phyloP scores from a whole-genome alignment of 169 alveolate species.

The Plasmodium falciparum region DNA sequence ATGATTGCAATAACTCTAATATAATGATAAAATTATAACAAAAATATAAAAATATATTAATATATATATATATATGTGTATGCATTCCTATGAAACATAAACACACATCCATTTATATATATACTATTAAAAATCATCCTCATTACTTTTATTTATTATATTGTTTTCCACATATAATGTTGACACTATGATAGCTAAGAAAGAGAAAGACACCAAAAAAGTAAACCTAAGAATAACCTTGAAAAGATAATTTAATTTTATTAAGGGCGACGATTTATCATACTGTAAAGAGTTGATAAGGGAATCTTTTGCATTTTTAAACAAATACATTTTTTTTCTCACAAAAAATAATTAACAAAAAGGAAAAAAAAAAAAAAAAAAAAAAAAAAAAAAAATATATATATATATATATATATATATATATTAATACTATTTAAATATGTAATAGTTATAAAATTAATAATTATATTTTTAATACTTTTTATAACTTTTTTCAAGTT shows the following conservation, averaged over 20 bases:
- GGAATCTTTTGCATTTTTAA: constrained; percentile 69
- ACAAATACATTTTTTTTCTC: constrained; percentile 37
- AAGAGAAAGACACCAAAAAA: constrained; percentile 13
- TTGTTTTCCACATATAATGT: constrained; percentile 11
- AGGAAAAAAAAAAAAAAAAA: constrained; percentile 3
- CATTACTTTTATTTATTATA: constrained; percentile 33
- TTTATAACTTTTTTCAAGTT: too few species aligned
- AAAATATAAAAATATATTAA: too few species aligned
- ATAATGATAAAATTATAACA: background rate
- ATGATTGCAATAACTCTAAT: constrained; percentile 20
- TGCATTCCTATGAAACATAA: too few species aligned
- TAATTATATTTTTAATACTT: background rate
- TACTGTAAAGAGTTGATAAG: constrained; percentile 39
- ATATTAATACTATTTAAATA: background rate
- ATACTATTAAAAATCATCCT: background rate
- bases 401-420: background rate
- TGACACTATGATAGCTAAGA: background rate
- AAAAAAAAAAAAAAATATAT: background rate
- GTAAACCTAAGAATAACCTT: constrained; percentile 38
- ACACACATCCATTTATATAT: background rate
- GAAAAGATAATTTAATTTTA: constrained; percentile 20
- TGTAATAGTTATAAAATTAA: background rate
- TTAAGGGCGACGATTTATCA: constrained; percentile 43
- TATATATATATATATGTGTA: background rate
- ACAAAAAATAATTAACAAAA: background rate